phyloP scores from a whole-genome alignment of 257 asterid species.

The Forsythia suspensa region DNA sequence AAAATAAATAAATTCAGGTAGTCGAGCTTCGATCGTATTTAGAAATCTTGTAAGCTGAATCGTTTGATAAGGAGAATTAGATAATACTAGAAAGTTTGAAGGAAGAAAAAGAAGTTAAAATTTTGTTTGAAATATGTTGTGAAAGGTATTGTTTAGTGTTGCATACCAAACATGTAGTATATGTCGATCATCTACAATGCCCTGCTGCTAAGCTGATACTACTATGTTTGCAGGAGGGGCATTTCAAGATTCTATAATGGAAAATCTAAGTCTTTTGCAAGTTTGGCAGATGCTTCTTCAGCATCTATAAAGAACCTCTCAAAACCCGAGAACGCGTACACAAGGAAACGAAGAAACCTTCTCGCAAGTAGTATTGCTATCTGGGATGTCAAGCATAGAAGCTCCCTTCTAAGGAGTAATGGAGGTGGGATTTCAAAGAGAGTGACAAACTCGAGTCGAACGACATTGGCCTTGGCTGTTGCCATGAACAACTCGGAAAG shows the following conservation, averaged over 20 bases:
- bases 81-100: background rate
- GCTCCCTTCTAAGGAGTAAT: conserved; percentile 37
- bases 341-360: conserved; percentile 56
- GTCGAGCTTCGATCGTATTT: background rate
- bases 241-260: conserved; percentile 81
- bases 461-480: conserved; percentile 52
- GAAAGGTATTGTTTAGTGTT: too few relatives aligned
- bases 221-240: conserved; percentile 50
- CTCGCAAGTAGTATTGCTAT: conserved; percentile 37
- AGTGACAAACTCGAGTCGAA: conserved; percentile 33
- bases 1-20: too few relatives aligned
- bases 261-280: conserved; percentile 80
- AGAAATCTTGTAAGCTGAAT: background rate
- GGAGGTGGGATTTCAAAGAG: conserved; percentile 62
- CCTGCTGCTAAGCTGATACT: background rate
- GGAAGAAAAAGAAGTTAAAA: background rate
- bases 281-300: conserved; percentile 51
- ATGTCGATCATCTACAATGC: too few relatives aligned
- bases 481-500: conserved; percentile 38
- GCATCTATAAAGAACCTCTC: conserved; percentile 48
- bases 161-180: too few relatives aligned
- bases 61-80: background rate
- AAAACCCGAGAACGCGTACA: conserved; percentile 64
- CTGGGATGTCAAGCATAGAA: conserved; percentile 44
- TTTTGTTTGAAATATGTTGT: background rate